Base-by-base conservation (phyloP, 176 grass and related monocot species). In the Dendrocalamus sinicus region DNA sequence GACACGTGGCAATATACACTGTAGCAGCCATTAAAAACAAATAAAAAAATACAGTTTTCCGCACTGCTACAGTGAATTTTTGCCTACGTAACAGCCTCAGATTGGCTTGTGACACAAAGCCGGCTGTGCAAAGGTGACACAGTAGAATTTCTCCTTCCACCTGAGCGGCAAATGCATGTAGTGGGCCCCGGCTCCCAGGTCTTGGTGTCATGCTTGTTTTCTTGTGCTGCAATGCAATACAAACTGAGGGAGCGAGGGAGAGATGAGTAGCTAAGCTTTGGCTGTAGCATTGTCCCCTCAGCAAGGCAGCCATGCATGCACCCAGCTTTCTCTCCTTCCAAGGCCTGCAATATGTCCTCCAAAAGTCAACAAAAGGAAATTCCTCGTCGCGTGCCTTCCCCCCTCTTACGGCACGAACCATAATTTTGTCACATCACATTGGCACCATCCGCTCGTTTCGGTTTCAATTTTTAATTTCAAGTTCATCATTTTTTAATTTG, bases 251-350 rank as follows among this genome's bases (percentile, higher is more conserved):
- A 75, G 12, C 35, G 22, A 44, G 53, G 1, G 20, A 28, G 35
- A 16, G 46, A 6, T 1, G 62, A 48, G 8, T 16, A 3, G 62
- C 15, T 12, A n/a, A 17, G 73, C 53, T 86, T 78, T 80, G 43
- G 52, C 77, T 53, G 65, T 75, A 41, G 83, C 82, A 12, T 74
- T 40, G 69, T 74, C 45, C 55, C 80, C 46, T 55, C 54, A 59
- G 28, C 28, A 28, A 28, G 28, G 28, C 30, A 48, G 71, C 73
- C 87, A 89, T 84, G 81, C 81, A 85, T 78, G 63, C 16, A n/a
- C 13, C 24, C 79, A 81, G 78, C 90, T 92, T 92, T 88, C 86
- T 89, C 82, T 66, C 58, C 78, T 43, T 92, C 78, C 90, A 67
- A 88, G 73, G 72, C 78, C 78, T 86, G 83, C 77, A 37, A 53